Evolutionary conservation across 495 filamentous ascomycete species (phyloP), one percentile per base, ranked within the genome.

Genomic region (Penicillium chermesinum): DNA sequence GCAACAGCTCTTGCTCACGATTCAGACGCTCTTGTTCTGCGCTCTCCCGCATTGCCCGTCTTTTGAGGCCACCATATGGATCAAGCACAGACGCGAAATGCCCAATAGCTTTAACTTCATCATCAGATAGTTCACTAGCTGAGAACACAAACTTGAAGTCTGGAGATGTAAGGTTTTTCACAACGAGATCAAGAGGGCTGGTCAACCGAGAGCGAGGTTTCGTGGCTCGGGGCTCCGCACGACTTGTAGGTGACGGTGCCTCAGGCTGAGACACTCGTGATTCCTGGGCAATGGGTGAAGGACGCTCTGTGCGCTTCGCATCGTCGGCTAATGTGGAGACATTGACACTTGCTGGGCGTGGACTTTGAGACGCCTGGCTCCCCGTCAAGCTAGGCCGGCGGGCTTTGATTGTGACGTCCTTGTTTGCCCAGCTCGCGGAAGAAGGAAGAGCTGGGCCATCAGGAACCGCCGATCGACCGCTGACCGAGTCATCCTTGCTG

Each of bases 351-450:
- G 81, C 78, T 5, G 84, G 77, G 17, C 83, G 83, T 35, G 93
- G 91, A 61, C 91, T 96, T 16, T 91, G 82, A 27, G 82, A 80
- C 13, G 88, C 81, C 46, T 83, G 81, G 56, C 86, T 94, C 5
- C 86, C 87, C 20, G 86, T 82, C 46, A 88, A 75, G 62, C 89
- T 95, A 18, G 84, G 76, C 30, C 85, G 77, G 45, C 86, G 77
- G 53, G 86, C 86, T 34, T 81, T 78, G 48, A 73, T 67, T 27
- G 86, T 81, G 3, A 80, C 74, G 48, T 87, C 85, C 53, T 87
- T 89, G 39, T 78, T 81, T 5, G 90, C 93, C 93, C 93, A 99
- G 60, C 84, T 96, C 3, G 91, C 93, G 5, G 91, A 88, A 6
- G 91, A 86, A 0, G 93, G 93, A 12, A 99, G 76, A 8, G 89